Conservation (phyloP, 108 stramenopile species). For the Schizochytrium sp. region DNA sequence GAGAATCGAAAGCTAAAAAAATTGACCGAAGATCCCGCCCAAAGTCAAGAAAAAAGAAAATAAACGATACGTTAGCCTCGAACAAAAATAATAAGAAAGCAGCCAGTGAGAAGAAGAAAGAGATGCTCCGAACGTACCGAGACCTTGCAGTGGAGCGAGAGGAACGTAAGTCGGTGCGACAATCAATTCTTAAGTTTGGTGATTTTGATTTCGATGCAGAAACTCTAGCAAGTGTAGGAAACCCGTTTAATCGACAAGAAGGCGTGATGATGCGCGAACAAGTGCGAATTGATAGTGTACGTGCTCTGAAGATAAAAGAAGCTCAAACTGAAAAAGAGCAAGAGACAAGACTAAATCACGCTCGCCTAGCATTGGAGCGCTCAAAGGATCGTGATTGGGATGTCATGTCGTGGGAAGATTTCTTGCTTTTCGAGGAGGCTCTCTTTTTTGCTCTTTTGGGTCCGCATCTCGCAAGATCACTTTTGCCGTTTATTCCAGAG, state of each 20-base stretch:
- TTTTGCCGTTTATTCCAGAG: background rate
- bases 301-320: background rate
- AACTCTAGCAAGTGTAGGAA: background rate
- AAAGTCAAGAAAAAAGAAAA: no score
- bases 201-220: constrained; percentile 34
- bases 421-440: background rate
- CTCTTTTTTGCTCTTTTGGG: background rate
- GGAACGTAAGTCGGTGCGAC: constrained; percentile 41
- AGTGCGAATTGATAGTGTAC: background rate
- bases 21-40: no score
- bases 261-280: background rate
- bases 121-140: background rate
- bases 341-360: background rate
- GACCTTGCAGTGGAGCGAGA: constrained; percentile 34
- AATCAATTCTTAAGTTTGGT: background rate
- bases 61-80: no score
- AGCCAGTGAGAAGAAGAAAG: background rate
- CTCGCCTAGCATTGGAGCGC: background rate
- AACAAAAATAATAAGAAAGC: background rate
- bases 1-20: background rate
- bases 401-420: background rate
- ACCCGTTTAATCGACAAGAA: constrained; percentile 30
- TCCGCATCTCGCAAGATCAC: background rate
- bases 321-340: background rate
- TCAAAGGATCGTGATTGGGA: background rate